These are phyloP conservation scores for Diaporthe aspalathi DNA, from an alignment of 2,329 filamentous ascomycete genomes.

Conservation along the genomic window DNA sequence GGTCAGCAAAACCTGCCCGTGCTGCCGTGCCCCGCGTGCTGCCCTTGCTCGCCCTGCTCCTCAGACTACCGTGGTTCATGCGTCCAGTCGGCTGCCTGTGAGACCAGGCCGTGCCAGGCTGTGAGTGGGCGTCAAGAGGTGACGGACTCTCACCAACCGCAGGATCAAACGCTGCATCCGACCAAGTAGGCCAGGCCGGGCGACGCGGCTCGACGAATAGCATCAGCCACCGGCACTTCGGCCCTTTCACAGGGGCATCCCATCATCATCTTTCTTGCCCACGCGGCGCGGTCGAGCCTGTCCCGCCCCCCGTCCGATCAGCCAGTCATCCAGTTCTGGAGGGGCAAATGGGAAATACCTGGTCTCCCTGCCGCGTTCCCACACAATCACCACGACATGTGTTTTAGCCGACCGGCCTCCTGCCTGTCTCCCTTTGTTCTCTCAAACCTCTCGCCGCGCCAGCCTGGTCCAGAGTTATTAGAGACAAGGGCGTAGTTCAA, in stretches of 20 bases:
- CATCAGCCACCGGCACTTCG: conserved; percentile 6
- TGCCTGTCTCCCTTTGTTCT: conserved; percentile 8
- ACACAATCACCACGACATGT: not conserved
- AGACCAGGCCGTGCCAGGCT: no score
- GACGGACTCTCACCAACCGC: conserved; percentile 26
- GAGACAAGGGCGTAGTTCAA: conserved; percentile 2
- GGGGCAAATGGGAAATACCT: not conserved
- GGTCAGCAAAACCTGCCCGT: conserved; percentile 1
- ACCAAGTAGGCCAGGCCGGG: not conserved
- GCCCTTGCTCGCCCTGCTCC: no score
- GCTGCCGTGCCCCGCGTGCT: not conserved
- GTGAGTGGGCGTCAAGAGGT: conserved; percentile 9
- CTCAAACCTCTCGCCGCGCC: not conserved
- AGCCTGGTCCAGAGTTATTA: not conserved
- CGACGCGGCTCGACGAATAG: conserved; percentile 17
- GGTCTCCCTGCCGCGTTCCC: not conserved
- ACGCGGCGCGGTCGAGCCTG: not conserved
- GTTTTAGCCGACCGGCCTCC: conserved; percentile 3
- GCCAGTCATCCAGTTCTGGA: not conserved
- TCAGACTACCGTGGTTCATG: conserved; percentile 1
- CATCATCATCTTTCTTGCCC: not conserved
- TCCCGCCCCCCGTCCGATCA: not conserved
- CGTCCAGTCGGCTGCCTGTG: not conserved
- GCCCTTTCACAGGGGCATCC: conserved; percentile 24
- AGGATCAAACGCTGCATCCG: conserved; percentile 12